Percentiles rank a stretch among this genome's conserved stretches.
phyloP scores from a whole-genome alignment of 768 basidiomycete species.

The Grammothele lineata region DNA sequence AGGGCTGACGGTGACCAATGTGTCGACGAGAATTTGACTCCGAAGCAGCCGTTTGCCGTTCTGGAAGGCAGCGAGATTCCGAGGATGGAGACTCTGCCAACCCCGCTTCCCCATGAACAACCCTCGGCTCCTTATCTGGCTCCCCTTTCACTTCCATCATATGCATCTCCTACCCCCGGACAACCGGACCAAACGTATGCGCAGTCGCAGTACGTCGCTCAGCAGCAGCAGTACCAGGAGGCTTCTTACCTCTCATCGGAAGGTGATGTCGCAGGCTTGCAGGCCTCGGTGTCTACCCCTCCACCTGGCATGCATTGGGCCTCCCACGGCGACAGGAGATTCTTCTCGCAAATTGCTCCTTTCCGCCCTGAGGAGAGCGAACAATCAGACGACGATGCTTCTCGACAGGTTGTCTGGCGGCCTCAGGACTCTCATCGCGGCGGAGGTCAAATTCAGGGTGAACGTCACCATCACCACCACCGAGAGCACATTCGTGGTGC shows the following conservation, averaged over 20 bases:
- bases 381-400: slow-evolving; percentile 11
- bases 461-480: slow-evolving; percentile 6
- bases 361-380: slow-evolving; percentile 9
- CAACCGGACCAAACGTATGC: not conserved
- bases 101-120: slow-evolving; percentile 57
- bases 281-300: slow-evolving; percentile 1
- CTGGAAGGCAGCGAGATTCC: slow-evolving; percentile 6
- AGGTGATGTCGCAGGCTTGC: not conserved
- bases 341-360: slow-evolving; percentile 3
- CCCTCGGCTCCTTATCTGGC: slow-evolving; percentile 57
- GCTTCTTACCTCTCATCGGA: not conserved
- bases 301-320: slow-evolving; percentile 9
- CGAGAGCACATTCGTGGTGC: not conserved
- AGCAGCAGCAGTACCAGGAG: not conserved
- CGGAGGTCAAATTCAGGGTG: slow-evolving; percentile 4
- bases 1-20: not conserved
- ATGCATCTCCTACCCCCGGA: slow-evolving; percentile 22
- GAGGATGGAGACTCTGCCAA: slow-evolving; percentile 51
- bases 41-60: slow-evolving; percentile 13
- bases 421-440: not conserved
- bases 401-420: slow-evolving; percentile 8
- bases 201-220: not conserved
- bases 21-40: slow-evolving; percentile 14
- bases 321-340: slow-evolving; percentile 3
- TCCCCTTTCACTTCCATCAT: slow-evolving; percentile 13